These are phyloP conservation scores for Pulicaria dysenterica DNA, from an alignment of 129 eudicot genomes.

Conservation along the genomic window DNA sequence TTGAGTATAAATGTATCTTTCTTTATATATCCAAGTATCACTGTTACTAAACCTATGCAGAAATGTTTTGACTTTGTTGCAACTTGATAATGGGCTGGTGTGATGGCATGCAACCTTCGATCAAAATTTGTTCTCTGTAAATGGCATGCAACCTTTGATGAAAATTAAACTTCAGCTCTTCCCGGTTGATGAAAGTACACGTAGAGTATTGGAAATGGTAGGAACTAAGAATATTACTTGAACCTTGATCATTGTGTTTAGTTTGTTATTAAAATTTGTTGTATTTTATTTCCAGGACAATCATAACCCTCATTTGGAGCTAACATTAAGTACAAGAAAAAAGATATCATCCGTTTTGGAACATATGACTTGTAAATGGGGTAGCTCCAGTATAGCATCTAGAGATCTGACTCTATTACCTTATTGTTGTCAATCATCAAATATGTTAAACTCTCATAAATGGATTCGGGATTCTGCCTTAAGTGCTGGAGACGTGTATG, in stretches of 20 bases:
- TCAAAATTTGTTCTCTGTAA: slow-evolving; percentile 5
- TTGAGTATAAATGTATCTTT: too few species aligned
- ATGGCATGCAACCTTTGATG: too few species aligned
- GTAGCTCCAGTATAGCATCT: slow-evolving; percentile 55
- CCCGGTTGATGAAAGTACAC: slow-evolving; percentile 74
- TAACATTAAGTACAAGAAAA: slow-evolving; percentile 72
- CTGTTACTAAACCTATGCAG: too few species aligned
- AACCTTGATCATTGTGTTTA: background rate
- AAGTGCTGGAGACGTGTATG: slow-evolving; percentile 72
- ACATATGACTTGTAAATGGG: slow-evolving; percentile 85
- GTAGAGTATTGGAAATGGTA: slow-evolving; percentile 76
- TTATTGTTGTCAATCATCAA: slow-evolving; percentile 46
- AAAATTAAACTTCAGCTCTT: slow-evolving; percentile 81
- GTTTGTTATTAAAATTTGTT: background rate
- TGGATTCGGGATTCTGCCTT: slow-evolving; percentile 70
- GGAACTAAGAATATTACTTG: background rate
- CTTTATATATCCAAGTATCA: too few species aligned
- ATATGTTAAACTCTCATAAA: slow-evolving; percentile 43
- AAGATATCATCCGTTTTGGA: slow-evolving; percentile 82
- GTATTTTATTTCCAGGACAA: slow-evolving; percentile 52
- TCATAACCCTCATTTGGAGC: slow-evolving; percentile 77
- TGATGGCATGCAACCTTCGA: too few species aligned
- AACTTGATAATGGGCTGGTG: too few species aligned
- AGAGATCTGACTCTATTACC: slow-evolving; percentile 68
- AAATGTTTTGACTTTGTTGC: too few species aligned